Evolutionary conservation across 1,284 basidiomycete species (phyloP).

Genomic region (Paramarasmius palmivorus): DNA sequence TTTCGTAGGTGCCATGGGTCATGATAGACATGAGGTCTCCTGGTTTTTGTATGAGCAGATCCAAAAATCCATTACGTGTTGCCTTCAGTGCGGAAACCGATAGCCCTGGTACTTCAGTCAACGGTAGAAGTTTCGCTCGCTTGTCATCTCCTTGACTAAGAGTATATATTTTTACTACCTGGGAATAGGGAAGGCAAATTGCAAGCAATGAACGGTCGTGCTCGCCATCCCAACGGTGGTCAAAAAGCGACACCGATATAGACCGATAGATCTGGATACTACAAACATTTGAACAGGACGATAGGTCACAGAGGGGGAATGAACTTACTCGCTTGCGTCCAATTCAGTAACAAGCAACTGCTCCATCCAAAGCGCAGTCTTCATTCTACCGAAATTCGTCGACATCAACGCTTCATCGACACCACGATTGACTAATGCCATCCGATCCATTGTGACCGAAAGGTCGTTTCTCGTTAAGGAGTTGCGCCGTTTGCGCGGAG

Average conservation of each 20-base stretch:
- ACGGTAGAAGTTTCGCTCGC: conserved; percentile 39
- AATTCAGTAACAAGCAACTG: conserved; percentile 54
- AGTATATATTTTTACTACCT: conserved; percentile 50
- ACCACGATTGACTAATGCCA: conserved; percentile 50
- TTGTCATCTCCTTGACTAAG: conserved; percentile 40
- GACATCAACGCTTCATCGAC: conserved; percentile 38
- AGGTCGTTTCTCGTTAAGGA: conserved; percentile 57
- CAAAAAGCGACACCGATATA: conserved; percentile 62
- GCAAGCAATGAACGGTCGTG: conserved; percentile 53
- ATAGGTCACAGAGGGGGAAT: no score
- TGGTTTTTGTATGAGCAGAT: conserved; percentile 65
- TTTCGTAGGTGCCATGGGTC: conserved; percentile 57
- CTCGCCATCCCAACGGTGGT: conserved; percentile 62
- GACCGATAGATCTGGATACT: conserved; percentile 41
- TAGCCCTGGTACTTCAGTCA: conserved; percentile 45
- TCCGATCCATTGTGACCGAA: conserved; percentile 62
- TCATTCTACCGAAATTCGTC: conserved; percentile 62
- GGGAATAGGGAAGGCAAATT: conserved; percentile 53
- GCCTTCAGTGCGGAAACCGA: conserved; percentile 60
- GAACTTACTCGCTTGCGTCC: conserved; percentile 52
- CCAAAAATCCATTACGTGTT: conserved; percentile 62
- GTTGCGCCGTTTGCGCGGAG: conserved; percentile 37
- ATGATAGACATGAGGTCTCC: conserved; percentile 53
- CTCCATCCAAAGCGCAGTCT: conserved; percentile 69
- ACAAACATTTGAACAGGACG: no score